These are phyloP conservation scores for Urochloa ruziziensis DNA, from an alignment of 176 grass and related monocot species.

Conservation along the genomic window DNA sequence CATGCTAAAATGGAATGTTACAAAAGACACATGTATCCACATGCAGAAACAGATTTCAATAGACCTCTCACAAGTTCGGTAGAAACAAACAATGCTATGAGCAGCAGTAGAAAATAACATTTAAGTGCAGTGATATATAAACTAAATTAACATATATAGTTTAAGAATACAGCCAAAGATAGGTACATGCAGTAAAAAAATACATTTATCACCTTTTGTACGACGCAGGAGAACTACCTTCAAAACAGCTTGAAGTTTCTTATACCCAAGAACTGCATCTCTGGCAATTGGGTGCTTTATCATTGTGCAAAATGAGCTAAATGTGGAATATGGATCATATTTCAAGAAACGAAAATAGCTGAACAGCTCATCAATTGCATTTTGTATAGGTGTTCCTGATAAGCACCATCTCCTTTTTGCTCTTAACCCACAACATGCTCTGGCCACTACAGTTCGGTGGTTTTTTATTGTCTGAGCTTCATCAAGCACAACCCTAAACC, in stretches of 20 bases:
- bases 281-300: constrained; percentile 91
- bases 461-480: constrained; percentile 99
- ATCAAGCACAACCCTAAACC: constrained; percentile 97
- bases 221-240: constrained; percentile 82
- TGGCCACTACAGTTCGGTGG: constrained; percentile 83
- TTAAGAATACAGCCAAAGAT: not conserved
- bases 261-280: constrained; percentile 73
- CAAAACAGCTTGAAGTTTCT: constrained; percentile 90
- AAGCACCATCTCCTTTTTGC: constrained; percentile 98
- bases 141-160: not conserved
- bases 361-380: constrained; percentile 93
- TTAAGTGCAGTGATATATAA: constrained; percentile 9
- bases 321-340: constrained; percentile 83
- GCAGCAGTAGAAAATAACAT: constrained; percentile 3
- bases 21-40: not conserved
- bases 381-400: constrained; percentile 98
- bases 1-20: not conserved
- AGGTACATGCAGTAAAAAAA: constrained; percentile 18
- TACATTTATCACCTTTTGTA: constrained; percentile 78
- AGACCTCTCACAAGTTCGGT: not conserved
- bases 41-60: constrained; percentile 6
- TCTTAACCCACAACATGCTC: constrained; percentile 87
- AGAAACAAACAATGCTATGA: constrained; percentile 6
- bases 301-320: constrained; percentile 76
- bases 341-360: constrained; percentile 99